Evolutionary conservation across 805 yeast species (phyloP).

Genomic region (Candida succiphila): DNA sequence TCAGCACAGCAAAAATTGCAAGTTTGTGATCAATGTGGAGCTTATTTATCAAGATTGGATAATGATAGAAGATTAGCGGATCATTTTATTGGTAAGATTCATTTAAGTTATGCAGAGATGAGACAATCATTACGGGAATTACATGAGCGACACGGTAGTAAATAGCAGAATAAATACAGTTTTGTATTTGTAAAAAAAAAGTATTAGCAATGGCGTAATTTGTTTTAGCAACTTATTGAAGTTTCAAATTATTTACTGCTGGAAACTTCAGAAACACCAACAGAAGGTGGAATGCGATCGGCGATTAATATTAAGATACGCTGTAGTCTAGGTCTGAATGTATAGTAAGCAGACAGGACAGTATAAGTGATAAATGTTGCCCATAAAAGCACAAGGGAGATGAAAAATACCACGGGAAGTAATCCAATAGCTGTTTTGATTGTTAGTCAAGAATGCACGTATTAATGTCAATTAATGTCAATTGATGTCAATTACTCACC

Average conservation of each 20-base stretch:
- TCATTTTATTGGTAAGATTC: conserved; percentile 83
- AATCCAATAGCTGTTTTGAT: conserved; percentile 10
- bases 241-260: too few relatives aligned
- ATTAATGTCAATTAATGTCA: too few relatives aligned
- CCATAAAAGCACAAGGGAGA: conserved; percentile 6
- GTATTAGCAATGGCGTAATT: too few relatives aligned
- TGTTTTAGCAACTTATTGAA: too few relatives aligned
- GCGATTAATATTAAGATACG: too few relatives aligned
- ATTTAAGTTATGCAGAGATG: conserved; percentile 73
- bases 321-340: too few relatives aligned
- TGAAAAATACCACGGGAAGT: conserved; percentile 6
- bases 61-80: conserved; percentile 83
- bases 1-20: conserved; percentile 85
- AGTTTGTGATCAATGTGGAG: conserved; percentile 86
- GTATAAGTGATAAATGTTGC: conserved; percentile 3
- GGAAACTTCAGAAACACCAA: conserved; percentile 20
- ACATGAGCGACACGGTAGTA: conserved; percentile 13
- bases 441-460: too few relatives aligned
- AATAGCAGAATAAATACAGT: neutral
- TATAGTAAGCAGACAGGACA: too few relatives aligned
- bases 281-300: conserved; percentile 23
- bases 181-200: conserved; percentile 1
- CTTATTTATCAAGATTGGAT: conserved; percentile 75
- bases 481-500: too few relatives aligned
- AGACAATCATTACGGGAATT: conserved; percentile 41